Evolutionary conservation across 495 filamentous ascomycete species (phyloP).

Genomic region (Penicillium samsonianum): DNA sequence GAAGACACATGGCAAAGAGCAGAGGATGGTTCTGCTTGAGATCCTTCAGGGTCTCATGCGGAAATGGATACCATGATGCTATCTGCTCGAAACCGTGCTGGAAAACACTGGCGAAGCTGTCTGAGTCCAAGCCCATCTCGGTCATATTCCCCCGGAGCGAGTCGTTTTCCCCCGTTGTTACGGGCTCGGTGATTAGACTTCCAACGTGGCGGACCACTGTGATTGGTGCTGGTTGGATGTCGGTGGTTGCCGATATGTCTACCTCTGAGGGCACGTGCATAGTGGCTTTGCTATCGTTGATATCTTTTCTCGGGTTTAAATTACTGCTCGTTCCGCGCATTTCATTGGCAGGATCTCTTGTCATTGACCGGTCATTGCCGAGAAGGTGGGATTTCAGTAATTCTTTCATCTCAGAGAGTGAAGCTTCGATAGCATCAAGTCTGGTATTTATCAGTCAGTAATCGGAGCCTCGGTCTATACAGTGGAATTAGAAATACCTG

Average conservation of each 20-base stretch:
- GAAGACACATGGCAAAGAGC: slow-evolving; percentile 12
- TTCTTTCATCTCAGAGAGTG: slow-evolving; percentile 9
- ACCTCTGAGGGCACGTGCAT: not conserved
- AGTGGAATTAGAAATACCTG: not conserved
- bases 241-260: not conserved
- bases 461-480: not conserved
- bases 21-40: slow-evolving; percentile 10
- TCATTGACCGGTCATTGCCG: not conserved
- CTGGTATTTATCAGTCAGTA: not conserved
- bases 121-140: slow-evolving; percentile 11
- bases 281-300: not conserved
- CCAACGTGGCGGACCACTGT: slow-evolving; percentile 13
- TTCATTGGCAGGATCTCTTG: not conserved
- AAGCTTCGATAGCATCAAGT: slow-evolving; percentile 5
- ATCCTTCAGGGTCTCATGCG: slow-evolving; percentile 6
- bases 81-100: slow-evolving; percentile 14
- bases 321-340: not conserved
- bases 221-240: slow-evolving; percentile 11
- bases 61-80: slow-evolving; percentile 13
- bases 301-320: not conserved
- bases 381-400: slow-evolving; percentile 6
- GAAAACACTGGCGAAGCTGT: slow-evolving; percentile 6
- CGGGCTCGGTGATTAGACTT: slow-evolving; percentile 14
- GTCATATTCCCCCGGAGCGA: slow-evolving; percentile 6
- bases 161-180: slow-evolving; percentile 8